phyloP scores from a whole-genome alignment of 164 flowering plant genomes.

The Tetrastigma voinierianum region DNA sequence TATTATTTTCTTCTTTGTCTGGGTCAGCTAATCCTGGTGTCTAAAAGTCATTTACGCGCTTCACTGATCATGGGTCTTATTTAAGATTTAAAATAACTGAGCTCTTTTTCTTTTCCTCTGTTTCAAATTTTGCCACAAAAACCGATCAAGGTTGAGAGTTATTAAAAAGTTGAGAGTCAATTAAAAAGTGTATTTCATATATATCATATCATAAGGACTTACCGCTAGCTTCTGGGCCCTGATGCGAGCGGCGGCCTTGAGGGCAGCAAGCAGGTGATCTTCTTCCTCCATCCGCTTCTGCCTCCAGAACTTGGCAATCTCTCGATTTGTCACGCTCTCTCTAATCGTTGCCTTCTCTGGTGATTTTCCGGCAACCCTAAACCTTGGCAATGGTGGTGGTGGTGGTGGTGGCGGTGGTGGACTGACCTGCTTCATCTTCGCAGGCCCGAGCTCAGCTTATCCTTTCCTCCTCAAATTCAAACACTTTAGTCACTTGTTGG shows the following conservation, averaged over 20 bases:
- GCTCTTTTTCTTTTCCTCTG: no score
- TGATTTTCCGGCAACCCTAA: slow-evolving; percentile 2
- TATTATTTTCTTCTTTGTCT: no score
- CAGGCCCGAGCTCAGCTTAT: slow-evolving; percentile 9
- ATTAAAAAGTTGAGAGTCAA: no score
- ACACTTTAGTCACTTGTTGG: neutral
- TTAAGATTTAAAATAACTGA: no score
- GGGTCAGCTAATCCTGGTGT: no score
- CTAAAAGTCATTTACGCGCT: no score
- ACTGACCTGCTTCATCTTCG: slow-evolving; percentile 5
- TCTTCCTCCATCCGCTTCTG: slow-evolving; percentile 63
- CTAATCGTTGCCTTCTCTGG: neutral
- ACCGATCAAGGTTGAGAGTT: no score
- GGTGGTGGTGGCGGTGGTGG: slow-evolving; percentile 33
- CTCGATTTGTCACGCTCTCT: slow-evolving; percentile 57
- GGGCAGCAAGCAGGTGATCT: slow-evolving; percentile 70
- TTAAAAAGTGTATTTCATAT: no score
- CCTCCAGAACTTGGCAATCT: slow-evolving; percentile 73
- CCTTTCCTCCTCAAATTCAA: neutral
- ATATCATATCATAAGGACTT: slow-evolving; percentile 13
- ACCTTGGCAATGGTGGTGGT: slow-evolving; percentile 27
- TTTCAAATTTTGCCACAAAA: no score
- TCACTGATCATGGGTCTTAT: no score
- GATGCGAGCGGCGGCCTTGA: slow-evolving; percentile 78
- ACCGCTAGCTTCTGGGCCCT: slow-evolving; percentile 62